Evolutionary conservation across 2,329 filamentous ascomycete genomes (phyloP), one percentile per base, ranked within the genome.

Genomic region (Ophiostoma novo-ulmi): DNA sequence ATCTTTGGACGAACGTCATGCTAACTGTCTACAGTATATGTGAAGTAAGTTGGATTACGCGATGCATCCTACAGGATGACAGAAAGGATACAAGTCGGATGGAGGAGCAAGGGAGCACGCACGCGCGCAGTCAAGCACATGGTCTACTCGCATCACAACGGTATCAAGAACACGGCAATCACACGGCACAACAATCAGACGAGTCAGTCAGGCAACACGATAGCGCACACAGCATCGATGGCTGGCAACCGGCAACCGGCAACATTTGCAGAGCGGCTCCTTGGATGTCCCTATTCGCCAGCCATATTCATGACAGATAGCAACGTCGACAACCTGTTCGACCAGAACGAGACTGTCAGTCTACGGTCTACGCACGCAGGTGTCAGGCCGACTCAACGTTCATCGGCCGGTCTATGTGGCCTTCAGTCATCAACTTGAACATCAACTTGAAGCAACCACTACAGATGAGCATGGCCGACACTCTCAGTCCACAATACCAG

Each of bases 41-140:
- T 94, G 83, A 94, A 94, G 91, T 93, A 85, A 92, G 91, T 91
- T 55, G 38, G 26, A 68, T 20, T 58, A 55, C 31, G 31, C 48
- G 41, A 36, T 22, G 38, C 52, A 48, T 48, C 44, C 41, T 1
- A 44, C 4, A 52, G 36, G 66, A 61, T 17, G 31, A 22, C 31
- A 3, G 31, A 31, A 31, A 66, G 6, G 11, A 69, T 55, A 38
- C 35, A 58, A 38, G 71, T 63, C 69, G 70, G 70, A 72, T 63
- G 70, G 31, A 38, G 5, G 17, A 31, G 31, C 14, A 44, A 39
- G n/a, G 22, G 20, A 39, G 63, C 35, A 39, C 36, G 36, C 36
- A 5, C 31, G 26, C 63, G n/a, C 26, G 11, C 58, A 63, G 3
- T 26, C 22, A 26, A 26, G 26, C 58, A 63, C 58, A 63, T 63